Evolutionary conservation across 371 early-diverging fungal species (phyloP).

Genomic region (Syncephalastrum sp.): DNA sequence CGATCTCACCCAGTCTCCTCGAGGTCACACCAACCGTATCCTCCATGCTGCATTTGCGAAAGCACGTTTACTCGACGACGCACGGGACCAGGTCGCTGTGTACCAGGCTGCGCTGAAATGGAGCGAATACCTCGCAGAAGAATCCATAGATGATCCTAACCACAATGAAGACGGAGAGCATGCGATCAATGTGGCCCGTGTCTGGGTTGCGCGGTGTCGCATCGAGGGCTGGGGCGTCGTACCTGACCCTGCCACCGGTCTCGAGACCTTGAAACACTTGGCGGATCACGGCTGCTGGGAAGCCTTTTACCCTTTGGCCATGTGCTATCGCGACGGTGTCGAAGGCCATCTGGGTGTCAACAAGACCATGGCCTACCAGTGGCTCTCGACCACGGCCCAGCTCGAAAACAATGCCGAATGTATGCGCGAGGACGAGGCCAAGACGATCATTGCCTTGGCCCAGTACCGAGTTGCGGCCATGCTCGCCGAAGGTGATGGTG

Average conservation of each 20-base stretch:
- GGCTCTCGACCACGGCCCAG: constrained; percentile 69
- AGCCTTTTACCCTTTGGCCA: constrained; percentile 39
- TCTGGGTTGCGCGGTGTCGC: constrained; percentile 41
- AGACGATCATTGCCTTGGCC: constrained; percentile 22
- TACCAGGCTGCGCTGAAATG: constrained; percentile 29
- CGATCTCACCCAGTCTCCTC: neutral
- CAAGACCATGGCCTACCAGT: constrained; percentile 51
- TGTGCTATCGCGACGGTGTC: constrained; percentile 40
- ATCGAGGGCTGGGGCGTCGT: constrained; percentile 45
- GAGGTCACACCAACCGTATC: constrained; percentile 9
- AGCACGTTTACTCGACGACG: constrained; percentile 17
- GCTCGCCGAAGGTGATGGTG: constrained; percentile 17
- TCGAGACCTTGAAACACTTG: constrained; percentile 25
- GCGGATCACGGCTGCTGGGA: constrained; percentile 35
- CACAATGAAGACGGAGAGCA: constrained; percentile 15
- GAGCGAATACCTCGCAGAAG: constrained; percentile 11
- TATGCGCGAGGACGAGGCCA: constrained; percentile 58
- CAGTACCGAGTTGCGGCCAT: constrained; percentile 25
- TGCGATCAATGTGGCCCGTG: constrained; percentile 23
- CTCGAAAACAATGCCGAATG: constrained; percentile 42
- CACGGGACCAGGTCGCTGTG: constrained; percentile 26
- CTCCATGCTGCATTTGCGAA: constrained; percentile 18
- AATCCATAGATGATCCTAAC: neutral
- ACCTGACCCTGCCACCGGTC: constrained; percentile 26
- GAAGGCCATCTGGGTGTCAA: constrained; percentile 43